phyloP scores from a whole-genome alignment of 768 basidiomycete species.

The Collybiopsis luxurians region DNA sequence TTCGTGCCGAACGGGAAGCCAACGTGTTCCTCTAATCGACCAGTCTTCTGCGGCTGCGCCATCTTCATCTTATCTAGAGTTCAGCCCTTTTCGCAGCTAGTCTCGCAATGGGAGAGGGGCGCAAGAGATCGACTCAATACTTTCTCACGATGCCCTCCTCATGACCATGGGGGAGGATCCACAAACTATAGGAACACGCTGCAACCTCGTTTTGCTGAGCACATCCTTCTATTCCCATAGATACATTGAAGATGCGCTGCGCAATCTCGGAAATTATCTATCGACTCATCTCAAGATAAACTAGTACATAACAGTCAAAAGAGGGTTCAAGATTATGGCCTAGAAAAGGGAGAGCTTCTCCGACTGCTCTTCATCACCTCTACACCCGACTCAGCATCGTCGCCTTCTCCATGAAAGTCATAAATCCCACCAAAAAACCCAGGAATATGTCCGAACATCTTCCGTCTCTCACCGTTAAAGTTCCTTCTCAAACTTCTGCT shows the following conservation, averaged over 20 bases:
- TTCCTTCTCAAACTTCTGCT: neutral
- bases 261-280: neutral
- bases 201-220: neutral
- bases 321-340: neutral
- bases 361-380: neutral
- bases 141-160: neutral
- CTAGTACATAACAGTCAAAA: neutral
- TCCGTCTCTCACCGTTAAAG: neutral
- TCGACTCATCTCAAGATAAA: neutral
- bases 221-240: neutral
- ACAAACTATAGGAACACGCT: slow-evolving; percentile 1
- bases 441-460: neutral
- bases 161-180: neutral
- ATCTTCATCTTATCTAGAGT: no score
- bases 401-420: neutral
- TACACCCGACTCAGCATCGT: neutral
- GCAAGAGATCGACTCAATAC: no score
- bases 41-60: no score
- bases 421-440: neutral
- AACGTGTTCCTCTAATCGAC: no score
- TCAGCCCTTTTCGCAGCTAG: no score
- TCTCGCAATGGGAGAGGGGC: no score
- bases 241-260: neutral
- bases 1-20: no score
- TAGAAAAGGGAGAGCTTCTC: neutral